These are phyloP conservation scores for Rhamnella rubrinervis DNA, from an alignment of 331 rosid species.

Conservation along the genomic window DNA sequence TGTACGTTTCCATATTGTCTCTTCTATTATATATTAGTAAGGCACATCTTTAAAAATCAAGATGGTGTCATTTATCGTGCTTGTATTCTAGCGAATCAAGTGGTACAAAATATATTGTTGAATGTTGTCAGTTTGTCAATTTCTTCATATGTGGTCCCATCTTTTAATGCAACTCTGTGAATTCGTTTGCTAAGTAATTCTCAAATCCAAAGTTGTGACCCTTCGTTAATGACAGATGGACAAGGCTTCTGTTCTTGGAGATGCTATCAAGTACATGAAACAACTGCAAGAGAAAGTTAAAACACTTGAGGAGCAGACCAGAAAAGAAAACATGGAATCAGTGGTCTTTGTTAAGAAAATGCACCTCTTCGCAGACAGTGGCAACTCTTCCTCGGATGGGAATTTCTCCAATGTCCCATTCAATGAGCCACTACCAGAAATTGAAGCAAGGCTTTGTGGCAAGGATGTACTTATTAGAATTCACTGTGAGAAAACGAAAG, in stretches of 20 bases:
- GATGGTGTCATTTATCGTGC: too few species aligned
- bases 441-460: slow-evolving; percentile 80
- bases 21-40: too few species aligned
- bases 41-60: too few species aligned
- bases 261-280: slow-evolving; percentile 83
- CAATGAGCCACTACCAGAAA: slow-evolving; percentile 69
- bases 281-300: slow-evolving; percentile 80
- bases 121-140: too few species aligned
- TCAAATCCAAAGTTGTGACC: neutral
- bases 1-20: too few species aligned
- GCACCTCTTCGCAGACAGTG: slow-evolving; percentile 42
- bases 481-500: slow-evolving; percentile 80
- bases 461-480: slow-evolving; percentile 76
- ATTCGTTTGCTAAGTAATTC: neutral
- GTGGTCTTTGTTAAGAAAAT: slow-evolving; percentile 74
- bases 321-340: slow-evolving; percentile 58
- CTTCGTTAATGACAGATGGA: slow-evolving; percentile 59
- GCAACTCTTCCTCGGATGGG: slow-evolving; percentile 34
- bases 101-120: too few species aligned
- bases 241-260: slow-evolving; percentile 98
- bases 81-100: too few species aligned
- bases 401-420: slow-evolving; percentile 20
- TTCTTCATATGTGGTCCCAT: neutral
- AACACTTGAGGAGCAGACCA: slow-evolving; percentile 68
- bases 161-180: neutral